Base-by-base conservation (phyloP, 306 rosid species). In the Trifolium pratense region DNA sequence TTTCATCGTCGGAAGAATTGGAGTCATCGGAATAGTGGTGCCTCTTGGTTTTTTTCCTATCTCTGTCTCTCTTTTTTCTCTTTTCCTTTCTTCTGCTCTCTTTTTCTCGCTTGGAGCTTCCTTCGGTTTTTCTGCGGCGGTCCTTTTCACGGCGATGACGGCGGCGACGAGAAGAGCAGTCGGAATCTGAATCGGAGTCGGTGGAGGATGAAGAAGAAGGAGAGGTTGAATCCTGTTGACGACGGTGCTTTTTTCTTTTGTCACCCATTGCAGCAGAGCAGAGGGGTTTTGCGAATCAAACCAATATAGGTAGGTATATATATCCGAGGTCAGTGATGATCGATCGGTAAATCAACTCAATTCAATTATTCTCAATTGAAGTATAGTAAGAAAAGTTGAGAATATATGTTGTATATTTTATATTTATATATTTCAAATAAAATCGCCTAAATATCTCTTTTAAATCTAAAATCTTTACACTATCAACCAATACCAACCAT, bases 101-200 rank as follows among this genome's bases (percentile, higher is more conserved):
- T 40, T 75, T 87, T 57, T 88, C 89, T 10, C 86, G 82, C 60
- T 84, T 82, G 7, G 87, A 86, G 45, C 79, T 17, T 26, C 74
- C 85, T 0, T 86, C 85, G 66, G 77, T 85, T 55, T 14, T 82
- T 58, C 87, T 66, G 37, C 75, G 89, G 9, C 88, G 73, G 6
- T 80, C 87, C 55, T 77, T 81, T 7, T 77, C 84, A 62, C 79
- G 88, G 42, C 80, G 87, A 14, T 70, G 87, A 1, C 75, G 83
- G 21, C 84, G 86, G 66, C 85, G 86, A 58, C 87, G 70, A 0
- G 92, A 83, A 68, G 95, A 84, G 55, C 23, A 87, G 42, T 83
- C 89, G n/a, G 87, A 87, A 9, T 78, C 85, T 13, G 83, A 75
- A 10, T 75, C 87, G 17, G 81, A 65, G 56, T 20, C 52, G 48